These are phyloP conservation scores for Leptodermis oblonga DNA, from an alignment of 257 asterid species.

Conservation along the genomic window DNA sequence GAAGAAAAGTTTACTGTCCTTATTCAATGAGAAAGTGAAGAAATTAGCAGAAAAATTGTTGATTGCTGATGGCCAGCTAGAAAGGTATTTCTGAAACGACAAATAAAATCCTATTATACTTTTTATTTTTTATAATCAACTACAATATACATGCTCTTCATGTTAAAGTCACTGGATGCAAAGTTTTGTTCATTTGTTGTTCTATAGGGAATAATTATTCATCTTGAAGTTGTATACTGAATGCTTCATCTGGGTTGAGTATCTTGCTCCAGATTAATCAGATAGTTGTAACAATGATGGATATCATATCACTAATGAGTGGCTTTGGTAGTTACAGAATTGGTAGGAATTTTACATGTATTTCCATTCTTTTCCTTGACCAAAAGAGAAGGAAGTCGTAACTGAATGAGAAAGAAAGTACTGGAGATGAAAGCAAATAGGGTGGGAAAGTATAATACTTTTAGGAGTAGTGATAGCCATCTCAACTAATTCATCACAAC, in stretches of 20 bases:
- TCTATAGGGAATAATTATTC: not conserved
- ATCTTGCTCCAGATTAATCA: not conserved
- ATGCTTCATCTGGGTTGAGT: not conserved
- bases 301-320: not conserved
- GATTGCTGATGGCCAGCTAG: slow-evolving; percentile 54
- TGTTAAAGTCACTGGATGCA: not conserved
- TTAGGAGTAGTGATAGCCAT: too few species aligned
- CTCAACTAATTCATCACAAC: too few species aligned
- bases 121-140: too few species aligned
- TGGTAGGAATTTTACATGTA: not conserved
- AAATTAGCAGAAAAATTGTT: slow-evolving; percentile 64
- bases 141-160: not conserved
- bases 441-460: not conserved
- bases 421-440: not conserved
- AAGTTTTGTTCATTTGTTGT: not conserved
- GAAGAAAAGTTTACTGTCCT: slow-evolving; percentile 65
- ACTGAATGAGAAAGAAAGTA: too few species aligned
- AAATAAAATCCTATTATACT: not conserved
- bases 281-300: not conserved
- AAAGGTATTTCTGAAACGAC: slow-evolving; percentile 45
- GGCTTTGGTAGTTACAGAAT: not conserved
- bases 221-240: not conserved
- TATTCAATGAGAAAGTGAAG: slow-evolving; percentile 77
- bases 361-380: not conserved
- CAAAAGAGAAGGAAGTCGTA: not conserved